Evolutionary conservation across 768 basidiomycete species (phyloP).

Genomic region (Lentinula aciculospora): DNA sequence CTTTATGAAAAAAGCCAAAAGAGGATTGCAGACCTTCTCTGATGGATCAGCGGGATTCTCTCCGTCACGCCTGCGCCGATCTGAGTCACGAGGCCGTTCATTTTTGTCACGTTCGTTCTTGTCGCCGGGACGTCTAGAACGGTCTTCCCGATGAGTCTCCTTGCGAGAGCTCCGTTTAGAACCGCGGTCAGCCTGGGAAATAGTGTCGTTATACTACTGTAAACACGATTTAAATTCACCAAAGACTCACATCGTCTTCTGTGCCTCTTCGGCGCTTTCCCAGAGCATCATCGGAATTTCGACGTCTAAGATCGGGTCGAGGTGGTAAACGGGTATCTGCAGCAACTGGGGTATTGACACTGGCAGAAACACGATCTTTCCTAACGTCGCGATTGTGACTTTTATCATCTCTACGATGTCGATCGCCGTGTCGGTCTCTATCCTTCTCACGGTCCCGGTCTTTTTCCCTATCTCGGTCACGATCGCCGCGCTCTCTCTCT

Average conservation of each 20-base stretch:
- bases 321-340: conserved; percentile 53
- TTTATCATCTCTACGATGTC: conserved; percentile 55
- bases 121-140: conserved; percentile 52
- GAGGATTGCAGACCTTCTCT: conserved; percentile 51
- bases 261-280: conserved; percentile 65
- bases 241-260: conserved; percentile 69
- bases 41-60: conserved; percentile 40
- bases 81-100: conserved; percentile 62
- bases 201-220: neutral
- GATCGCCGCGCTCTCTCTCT: conserved; percentile 39
- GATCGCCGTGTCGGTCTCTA: conserved; percentile 48
- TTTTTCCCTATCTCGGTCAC: conserved; percentile 40
- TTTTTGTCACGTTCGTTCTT: conserved; percentile 46
- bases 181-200: conserved; percentile 58
- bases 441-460: conserved; percentile 26
- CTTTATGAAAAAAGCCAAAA: neutral
- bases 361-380: conserved; percentile 50
- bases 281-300: conserved; percentile 58
- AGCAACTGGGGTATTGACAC: conserved; percentile 20
- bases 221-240: neutral
- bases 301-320: conserved; percentile 58
- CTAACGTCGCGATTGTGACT: conserved; percentile 54
- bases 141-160: conserved; percentile 72
- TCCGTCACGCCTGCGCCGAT: conserved; percentile 62
- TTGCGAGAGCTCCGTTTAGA: conserved; percentile 82